These are phyloP conservation scores for Microcos paniculata DNA, from an alignment of 345 rosid genomes.

Conservation along the genomic window DNA sequence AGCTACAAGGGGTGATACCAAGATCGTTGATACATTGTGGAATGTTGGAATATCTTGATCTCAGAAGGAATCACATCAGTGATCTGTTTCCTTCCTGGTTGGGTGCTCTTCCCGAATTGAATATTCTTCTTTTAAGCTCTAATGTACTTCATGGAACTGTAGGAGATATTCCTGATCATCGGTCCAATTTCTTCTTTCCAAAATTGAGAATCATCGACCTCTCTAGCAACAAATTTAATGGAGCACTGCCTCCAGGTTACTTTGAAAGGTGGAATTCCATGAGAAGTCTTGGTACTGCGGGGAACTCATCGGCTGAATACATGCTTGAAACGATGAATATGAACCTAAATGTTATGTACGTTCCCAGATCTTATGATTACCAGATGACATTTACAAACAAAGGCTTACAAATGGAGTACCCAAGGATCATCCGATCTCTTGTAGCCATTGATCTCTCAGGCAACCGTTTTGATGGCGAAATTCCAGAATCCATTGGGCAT, in stretches of 20 bases:
- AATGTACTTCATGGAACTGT: constrained; percentile 5
- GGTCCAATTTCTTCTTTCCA: not conserved
- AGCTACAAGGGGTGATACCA: constrained; percentile 10
- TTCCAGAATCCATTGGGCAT: constrained; percentile 3
- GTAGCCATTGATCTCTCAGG: constrained; percentile 3
- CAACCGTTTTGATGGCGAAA: constrained; percentile 5
- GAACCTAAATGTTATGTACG: not conserved
- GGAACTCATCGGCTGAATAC: not conserved
- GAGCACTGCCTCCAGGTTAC: constrained; percentile 4
- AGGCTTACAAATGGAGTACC: not conserved
- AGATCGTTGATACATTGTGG: constrained; percentile 1
- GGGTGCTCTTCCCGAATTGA: constrained; percentile 3
- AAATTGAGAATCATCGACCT: constrained; percentile 8
- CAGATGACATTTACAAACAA: constrained; percentile 14
- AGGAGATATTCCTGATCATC: not conserved
- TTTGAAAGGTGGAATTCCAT: constrained; percentile 12
- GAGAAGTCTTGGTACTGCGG: not conserved
- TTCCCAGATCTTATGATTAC: not conserved
- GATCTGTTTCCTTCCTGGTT: constrained; percentile 19
- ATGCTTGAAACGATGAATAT: not conserved
- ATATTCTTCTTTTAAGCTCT: not conserved
- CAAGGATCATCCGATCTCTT: not conserved
- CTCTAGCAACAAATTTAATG: constrained; percentile 7
- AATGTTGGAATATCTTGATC: constrained; percentile 4
- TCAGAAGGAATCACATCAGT: constrained; percentile 1